Percentiles rank a stretch among this genome's conserved stretches.
Evolutionary conservation across 2,329 filamentous ascomycete genomes (phyloP).

Genomic region (Didymellaceae sp.): DNA sequence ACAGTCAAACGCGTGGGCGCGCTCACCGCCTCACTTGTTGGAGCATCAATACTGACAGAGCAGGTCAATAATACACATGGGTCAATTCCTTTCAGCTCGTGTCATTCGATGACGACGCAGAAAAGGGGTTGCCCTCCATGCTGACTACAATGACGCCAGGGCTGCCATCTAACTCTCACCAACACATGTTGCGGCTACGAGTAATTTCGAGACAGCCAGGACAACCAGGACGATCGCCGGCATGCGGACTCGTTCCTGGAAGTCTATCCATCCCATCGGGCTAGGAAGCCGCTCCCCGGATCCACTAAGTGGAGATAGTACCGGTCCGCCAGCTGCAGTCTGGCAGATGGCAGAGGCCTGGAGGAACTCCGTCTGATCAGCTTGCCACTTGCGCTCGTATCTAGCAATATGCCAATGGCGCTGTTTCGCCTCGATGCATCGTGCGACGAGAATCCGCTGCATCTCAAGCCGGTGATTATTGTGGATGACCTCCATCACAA

Average conservation of each 20-base stretch:
- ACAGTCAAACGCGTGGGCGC: slow-evolving; percentile 29
- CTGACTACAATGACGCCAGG: slow-evolving; percentile 31
- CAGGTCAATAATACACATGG: slow-evolving; percentile 19
- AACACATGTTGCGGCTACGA: slow-evolving; percentile 30
- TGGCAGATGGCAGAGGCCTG: slow-evolving; percentile 14
- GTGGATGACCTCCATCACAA: slow-evolving; percentile 2
- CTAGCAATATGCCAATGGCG: background rate
- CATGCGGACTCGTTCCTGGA: slow-evolving; percentile 44
- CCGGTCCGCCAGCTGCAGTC: slow-evolving; percentile 30
- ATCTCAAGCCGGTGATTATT: background rate
- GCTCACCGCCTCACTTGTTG: slow-evolving; percentile 36
- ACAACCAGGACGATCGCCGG: slow-evolving; percentile 38
- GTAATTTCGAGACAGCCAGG: slow-evolving; percentile 36
- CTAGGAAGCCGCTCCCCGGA: slow-evolving; percentile 46
- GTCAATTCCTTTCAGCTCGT: slow-evolving; percentile 23
- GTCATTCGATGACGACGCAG: slow-evolving; percentile 34
- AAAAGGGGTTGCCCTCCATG: slow-evolving; percentile 33
- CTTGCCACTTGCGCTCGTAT: background rate
- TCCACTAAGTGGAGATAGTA: slow-evolving; percentile 32
- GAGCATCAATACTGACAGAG: slow-evolving; percentile 26
- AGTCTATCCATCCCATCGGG: slow-evolving; percentile 42
- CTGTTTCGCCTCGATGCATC: background rate
- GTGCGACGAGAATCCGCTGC: background rate
- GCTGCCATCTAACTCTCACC: slow-evolving; percentile 25
- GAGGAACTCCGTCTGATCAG: slow-evolving; percentile 1